Evolutionary conservation across 495 filamentous ascomycete genomes (phyloP).

Genomic region (Recurvomyces mirabilis): DNA sequence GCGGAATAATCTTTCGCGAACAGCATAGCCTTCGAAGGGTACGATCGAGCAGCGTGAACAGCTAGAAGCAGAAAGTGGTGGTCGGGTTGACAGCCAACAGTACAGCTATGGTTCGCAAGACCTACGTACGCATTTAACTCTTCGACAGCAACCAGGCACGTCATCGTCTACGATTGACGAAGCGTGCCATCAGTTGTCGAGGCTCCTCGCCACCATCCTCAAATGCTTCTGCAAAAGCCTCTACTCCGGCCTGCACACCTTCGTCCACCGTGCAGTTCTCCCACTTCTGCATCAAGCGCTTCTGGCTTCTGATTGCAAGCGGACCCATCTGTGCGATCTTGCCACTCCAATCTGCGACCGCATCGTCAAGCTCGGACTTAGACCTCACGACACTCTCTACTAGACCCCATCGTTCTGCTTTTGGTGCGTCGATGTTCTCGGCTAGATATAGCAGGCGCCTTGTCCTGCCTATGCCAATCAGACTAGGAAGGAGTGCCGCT

Average conservation of each 20-base stretch:
- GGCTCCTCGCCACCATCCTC: conserved; percentile 18
- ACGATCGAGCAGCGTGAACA: too few species aligned
- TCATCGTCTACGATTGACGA: conserved; percentile 10
- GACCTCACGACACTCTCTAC: conserved; percentile 15
- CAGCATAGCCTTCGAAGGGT: too few species aligned
- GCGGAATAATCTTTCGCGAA: too few species aligned
- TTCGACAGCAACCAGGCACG: too few species aligned
- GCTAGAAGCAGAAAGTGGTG: too few species aligned
- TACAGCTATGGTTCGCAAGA: too few species aligned
- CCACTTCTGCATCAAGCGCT: conserved; percentile 17
- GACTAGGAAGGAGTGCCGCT: conserved; percentile 17
- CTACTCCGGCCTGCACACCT: conserved; percentile 17
- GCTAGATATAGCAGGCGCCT: conserved; percentile 19
- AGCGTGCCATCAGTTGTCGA: conserved; percentile 12
- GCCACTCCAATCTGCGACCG: conserved; percentile 8
- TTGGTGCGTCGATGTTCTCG: conserved; percentile 14
- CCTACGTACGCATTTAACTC: too few species aligned
- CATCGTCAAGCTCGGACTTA: conserved; percentile 9
- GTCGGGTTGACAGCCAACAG: too few species aligned
- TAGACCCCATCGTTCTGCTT: conserved; percentile 20
- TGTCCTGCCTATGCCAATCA: conserved; percentile 19
- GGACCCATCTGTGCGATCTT: conserved; percentile 16
- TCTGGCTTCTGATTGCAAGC: conserved; percentile 16
- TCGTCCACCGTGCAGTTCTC: conserved; percentile 18
- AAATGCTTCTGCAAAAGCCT: conserved; percentile 19